A percentile compares a stretch with the other conserved stretches of the same genome.
Evolutionary conservation across 202 grass and related monocot species (phyloP).

Genomic region (Zizania palustris): DNA sequence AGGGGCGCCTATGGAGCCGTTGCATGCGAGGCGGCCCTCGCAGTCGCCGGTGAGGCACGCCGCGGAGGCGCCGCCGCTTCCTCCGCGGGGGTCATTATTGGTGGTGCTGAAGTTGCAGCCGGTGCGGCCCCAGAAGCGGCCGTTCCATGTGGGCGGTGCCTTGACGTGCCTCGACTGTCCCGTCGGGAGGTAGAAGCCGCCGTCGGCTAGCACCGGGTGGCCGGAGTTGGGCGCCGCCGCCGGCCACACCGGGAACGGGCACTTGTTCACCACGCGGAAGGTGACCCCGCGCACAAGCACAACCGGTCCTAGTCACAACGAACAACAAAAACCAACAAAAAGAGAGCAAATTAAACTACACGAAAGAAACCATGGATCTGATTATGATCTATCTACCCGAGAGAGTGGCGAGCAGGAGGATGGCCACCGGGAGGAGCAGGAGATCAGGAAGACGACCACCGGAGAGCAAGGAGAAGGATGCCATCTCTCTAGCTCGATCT

Average conservation of each 20-base stretch:
- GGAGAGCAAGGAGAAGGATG: not conserved
- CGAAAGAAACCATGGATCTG: not conserved
- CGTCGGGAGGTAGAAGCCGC: constrained; percentile 71
- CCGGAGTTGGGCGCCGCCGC: constrained; percentile 69
- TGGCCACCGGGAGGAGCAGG: not conserved
- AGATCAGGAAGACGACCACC: not conserved
- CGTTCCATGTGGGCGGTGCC: constrained; percentile 68
- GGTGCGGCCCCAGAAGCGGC: constrained; percentile 82
- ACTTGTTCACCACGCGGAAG: constrained; percentile 75
- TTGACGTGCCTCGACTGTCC: constrained; percentile 53
- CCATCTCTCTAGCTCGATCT: constrained; percentile 20
- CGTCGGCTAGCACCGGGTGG: constrained; percentile 61
- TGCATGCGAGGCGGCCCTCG: constrained; percentile 67
- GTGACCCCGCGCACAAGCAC: constrained; percentile 24
- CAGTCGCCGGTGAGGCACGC: constrained; percentile 76
- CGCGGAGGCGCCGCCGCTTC: not conserved
- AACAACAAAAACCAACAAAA: not conserved
- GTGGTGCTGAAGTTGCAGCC: constrained; percentile 57
- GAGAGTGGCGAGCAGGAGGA: not conserved
- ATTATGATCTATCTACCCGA: not conserved
- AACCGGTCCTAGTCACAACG: not conserved
- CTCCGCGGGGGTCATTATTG: too few relatives aligned
- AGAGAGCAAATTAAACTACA: too few relatives aligned
- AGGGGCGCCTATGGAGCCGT: constrained; percentile 64
- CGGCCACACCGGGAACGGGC: constrained; percentile 83